Conservation (phyloP, 2,329 filamentous ascomycete species). For the Cytospora mali region DNA sequence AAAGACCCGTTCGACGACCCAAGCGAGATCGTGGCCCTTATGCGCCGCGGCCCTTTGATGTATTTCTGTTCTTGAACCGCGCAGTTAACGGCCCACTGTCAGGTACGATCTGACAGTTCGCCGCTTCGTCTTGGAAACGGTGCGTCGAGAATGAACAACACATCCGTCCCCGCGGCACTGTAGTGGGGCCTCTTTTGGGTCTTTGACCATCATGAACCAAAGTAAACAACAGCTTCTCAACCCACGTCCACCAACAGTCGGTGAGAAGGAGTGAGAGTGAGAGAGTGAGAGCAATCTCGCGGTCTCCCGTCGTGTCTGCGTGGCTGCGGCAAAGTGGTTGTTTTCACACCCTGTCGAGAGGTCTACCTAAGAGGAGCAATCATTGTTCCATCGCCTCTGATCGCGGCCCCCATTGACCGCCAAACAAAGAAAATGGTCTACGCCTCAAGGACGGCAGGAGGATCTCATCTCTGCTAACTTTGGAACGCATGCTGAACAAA, state of each 20-base stretch:
- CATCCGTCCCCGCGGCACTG: neutral
- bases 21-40: conserved; percentile 22
- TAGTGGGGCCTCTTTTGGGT: neutral
- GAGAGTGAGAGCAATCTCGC: conserved; percentile 1
- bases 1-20: neutral
- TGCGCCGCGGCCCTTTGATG: conserved; percentile 6
- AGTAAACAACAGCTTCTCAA: conserved; percentile 2
- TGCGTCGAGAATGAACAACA: neutral
- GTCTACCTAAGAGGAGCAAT: no score
- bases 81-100: conserved; percentile 10
- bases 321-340: conserved; percentile 18
- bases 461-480: neutral
- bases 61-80: conserved; percentile 7
- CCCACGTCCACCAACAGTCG: neutral
- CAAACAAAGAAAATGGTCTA: neutral
- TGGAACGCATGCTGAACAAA: neutral
- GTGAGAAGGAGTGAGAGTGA: neutral
- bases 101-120: conserved; percentile 19
- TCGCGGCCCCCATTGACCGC: neutral
- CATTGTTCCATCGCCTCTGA: neutral
- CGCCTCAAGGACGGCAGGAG: neutral
- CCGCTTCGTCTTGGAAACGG: neutral
- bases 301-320: conserved; percentile 3
- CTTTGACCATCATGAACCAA: neutral
- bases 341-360: conserved; percentile 3